Percentiles rank a stretch among this genome's conserved stretches.
phyloP scores from a whole-genome alignment of 306 rosid genomes.

The Fagus sylvatica region DNA sequence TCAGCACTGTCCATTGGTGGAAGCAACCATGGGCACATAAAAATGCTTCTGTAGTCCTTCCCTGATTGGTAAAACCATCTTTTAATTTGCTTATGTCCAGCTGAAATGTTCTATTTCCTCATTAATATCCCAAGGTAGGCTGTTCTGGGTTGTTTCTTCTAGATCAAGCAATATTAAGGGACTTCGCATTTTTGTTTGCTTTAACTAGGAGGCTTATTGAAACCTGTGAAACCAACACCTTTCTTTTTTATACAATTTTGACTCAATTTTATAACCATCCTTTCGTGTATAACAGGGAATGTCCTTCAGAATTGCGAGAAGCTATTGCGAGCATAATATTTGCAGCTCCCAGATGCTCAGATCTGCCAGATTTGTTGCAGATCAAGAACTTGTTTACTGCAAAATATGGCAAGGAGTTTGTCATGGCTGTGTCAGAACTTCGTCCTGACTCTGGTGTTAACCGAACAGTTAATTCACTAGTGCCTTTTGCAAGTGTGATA shows the following conservation, averaged over 20 bases:
- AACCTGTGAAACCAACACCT: neutral
- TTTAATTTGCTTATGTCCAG: neutral
- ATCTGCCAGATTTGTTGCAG: constrained; percentile 89
- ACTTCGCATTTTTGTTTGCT: neutral
- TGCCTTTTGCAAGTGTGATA: constrained; percentile 20
- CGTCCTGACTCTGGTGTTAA: constrained; percentile 98
- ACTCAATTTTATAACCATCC: constrained; percentile 8
- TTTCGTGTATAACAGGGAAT: constrained; percentile 59
- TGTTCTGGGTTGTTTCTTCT: neutral
- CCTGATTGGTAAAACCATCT: neutral
- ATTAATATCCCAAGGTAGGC: neutral
- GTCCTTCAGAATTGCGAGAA: constrained; percentile 89
- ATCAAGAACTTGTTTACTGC: constrained; percentile 77
- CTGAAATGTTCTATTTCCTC: neutral
- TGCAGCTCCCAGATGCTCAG: constrained; percentile 99
- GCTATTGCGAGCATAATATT: constrained; percentile 91
- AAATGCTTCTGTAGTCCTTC: neutral
- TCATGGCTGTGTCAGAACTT: constrained; percentile 75
- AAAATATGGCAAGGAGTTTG: constrained; percentile 91
- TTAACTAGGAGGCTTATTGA: constrained; percentile 8
- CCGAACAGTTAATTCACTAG: constrained; percentile 68
- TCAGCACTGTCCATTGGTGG: neutral
- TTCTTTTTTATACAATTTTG: neutral
- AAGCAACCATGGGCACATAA: neutral
- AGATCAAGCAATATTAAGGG: neutral